A percentile compares a stretch with the other conserved stretches of the same genome.
These are phyloP conservation scores for Peronospora farinosa DNA, from an alignment of 352 stramenopile genomes.

Conservation along the genomic window DNA sequence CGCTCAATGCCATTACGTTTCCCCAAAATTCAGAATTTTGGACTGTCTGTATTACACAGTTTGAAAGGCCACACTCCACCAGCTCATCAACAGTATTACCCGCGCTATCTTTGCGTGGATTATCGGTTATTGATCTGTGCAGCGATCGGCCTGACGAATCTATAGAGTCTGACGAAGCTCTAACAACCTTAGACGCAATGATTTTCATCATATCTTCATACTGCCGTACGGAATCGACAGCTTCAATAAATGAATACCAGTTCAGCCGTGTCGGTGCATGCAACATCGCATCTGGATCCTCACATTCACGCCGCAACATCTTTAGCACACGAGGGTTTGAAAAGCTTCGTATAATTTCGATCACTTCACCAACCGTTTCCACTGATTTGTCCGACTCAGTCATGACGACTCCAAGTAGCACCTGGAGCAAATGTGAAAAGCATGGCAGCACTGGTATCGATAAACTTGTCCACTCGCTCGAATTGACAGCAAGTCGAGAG, in stretches of 20 bases:
- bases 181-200: constrained; percentile 51
- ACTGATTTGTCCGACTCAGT: constrained; percentile 42
- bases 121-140: constrained; percentile 4
- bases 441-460: constrained; percentile 58
- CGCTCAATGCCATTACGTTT: constrained; percentile 60
- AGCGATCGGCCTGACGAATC: background rate
- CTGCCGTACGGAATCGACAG: constrained; percentile 69
- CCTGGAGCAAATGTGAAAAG: constrained; percentile 45
- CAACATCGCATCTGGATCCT: constrained; percentile 49
- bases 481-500: constrained; percentile 38
- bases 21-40: constrained; percentile 69
- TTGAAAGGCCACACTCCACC: constrained; percentile 34
- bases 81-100: constrained; percentile 43
- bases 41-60: constrained; percentile 45
- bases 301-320: constrained; percentile 54
- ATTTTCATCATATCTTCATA: constrained; percentile 85
- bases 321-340: constrained; percentile 53
- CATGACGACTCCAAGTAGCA: constrained; percentile 53
- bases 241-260: constrained; percentile 80
- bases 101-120: constrained; percentile 38
- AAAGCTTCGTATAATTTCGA: constrained; percentile 61
- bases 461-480: constrained; percentile 31
- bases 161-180: constrained; percentile 20
- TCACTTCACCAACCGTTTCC: constrained; percentile 59
- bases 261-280: constrained; percentile 36